Conservation (phyloP, 192 early-diverging fungal species). For the Podila clonocystis region DNA sequence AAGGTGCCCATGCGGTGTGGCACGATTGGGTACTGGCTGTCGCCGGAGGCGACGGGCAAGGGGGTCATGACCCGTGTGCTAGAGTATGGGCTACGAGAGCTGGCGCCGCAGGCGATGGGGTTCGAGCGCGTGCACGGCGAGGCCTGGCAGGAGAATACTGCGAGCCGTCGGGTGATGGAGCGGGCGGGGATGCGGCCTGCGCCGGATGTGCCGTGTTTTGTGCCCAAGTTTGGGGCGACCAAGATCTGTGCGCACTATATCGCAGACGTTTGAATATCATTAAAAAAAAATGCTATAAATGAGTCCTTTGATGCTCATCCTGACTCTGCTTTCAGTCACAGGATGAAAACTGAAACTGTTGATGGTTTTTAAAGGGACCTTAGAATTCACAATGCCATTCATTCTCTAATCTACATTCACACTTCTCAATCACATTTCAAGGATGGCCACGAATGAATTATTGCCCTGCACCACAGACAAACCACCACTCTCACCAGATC, state of each 20-base stretch:
- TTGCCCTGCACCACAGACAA: no score
- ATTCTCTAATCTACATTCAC: no score
- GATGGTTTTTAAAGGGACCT: no score
- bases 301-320: no score
- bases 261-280: no score
- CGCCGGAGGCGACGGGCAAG: not conserved
- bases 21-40: slow-evolving; percentile 11
- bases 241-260: slow-evolving; percentile 9
- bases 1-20: slow-evolving; percentile 1
- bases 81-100: not conserved
- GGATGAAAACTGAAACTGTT: no score
- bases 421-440: not conserved
- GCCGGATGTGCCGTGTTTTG: not conserved
- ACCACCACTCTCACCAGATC: no score
- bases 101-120: slow-evolving; percentile 3
- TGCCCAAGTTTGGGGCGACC: slow-evolving; percentile 1
- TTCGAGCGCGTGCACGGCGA: slow-evolving; percentile 14
- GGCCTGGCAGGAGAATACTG: not conserved
- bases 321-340: no score
- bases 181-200: not conserved
- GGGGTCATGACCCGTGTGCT: slow-evolving; percentile 8
- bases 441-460: no score
- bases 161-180: slow-evolving; percentile 7
- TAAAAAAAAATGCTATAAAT: not conserved
- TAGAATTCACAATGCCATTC: no score